These are phyloP conservation scores for Fusarium nodosum DNA, from an alignment of 2,329 filamentous ascomycete species.

Conservation along the genomic window DNA sequence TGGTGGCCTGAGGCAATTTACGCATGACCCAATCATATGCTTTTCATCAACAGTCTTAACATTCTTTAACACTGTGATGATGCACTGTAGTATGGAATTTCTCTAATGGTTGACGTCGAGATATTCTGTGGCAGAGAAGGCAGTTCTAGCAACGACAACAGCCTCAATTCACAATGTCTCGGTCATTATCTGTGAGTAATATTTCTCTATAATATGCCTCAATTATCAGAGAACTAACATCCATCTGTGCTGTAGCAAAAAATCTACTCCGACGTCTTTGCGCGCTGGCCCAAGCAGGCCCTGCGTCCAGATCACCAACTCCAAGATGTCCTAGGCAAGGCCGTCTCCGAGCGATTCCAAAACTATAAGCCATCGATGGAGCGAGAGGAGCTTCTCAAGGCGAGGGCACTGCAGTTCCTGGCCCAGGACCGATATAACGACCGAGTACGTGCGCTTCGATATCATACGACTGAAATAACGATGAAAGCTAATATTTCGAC, in stretches of 20 bases:
- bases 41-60: slow-evolving; percentile 17
- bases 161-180: slow-evolving; percentile 52
- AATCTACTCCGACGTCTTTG: slow-evolving; percentile 57
- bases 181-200: slow-evolving; percentile 51
- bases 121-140: slow-evolving; percentile 19
- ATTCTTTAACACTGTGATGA: background rate
- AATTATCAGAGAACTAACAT: background rate
- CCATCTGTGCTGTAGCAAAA: slow-evolving; percentile 48
- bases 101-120: slow-evolving; percentile 49
- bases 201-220: background rate
- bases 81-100: slow-evolving; percentile 46
- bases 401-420: slow-evolving; percentile 71
- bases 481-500: slow-evolving; percentile 21
- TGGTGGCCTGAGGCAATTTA: slow-evolving; percentile 39
- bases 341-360: slow-evolving; percentile 55
- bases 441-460: slow-evolving; percentile 59
- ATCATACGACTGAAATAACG: background rate
- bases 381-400: slow-evolving; percentile 66
- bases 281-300: slow-evolving; percentile 73
- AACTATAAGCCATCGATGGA: slow-evolving; percentile 56
- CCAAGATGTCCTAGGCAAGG: slow-evolving; percentile 65
- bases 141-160: slow-evolving; percentile 18
- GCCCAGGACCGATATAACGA: slow-evolving; percentile 71
- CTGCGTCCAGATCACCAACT: slow-evolving; percentile 74
- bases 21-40: slow-evolving; percentile 41